Evolutionary conservation across 2,329 filamentous ascomycete genomes (phyloP), one percentile per base, ranked within the genome.

Genomic region (Apiospora malaysiana): DNA sequence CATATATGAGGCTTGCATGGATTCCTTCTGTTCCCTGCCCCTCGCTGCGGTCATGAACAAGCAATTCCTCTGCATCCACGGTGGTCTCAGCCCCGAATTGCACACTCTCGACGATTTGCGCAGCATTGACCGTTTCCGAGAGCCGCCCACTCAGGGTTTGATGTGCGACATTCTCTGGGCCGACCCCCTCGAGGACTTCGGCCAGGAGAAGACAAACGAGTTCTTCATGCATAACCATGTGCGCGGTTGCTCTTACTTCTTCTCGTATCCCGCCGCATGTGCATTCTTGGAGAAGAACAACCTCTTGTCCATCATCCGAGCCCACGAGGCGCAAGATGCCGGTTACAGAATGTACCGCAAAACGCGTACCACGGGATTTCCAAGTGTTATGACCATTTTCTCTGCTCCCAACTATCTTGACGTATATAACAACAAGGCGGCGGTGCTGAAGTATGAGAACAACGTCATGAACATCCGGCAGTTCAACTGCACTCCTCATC

Each of bases 121-220:
- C 86, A 93, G 87, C 92, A 97, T 99, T 82, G 95, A 99, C 82
- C 94, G 96, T 72, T 99, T 99, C 89, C 91, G 95, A 72, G 96
- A 99, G 83, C 96, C 96, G 65, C 96, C 96, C 4, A 99, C 96
- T 2, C 95, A 98, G 79, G 96, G 96, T 68, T 86, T 99, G 76
- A 99, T 99, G 96, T 99, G 96, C 83, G 96, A 99, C 80, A 97
- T 99, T 73, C 92, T 99, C 37, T 99, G 96, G 96, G 96, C 96
- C 66, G 96, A 99, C 80, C 96, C 96, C 65, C 88, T 99, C 43
- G 96, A 99, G 81, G 96, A 99, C 80, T 99, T 99, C 82, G 96
- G 96, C 2, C 95, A 98, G 83, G 96, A 99, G 84, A 99, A 98
- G 86, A 97, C 95, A 0, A 95, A 94, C 74, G 96, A 99, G 80